Conservation (phyloP, 441 rosid genomes). For the Erodium texanum region DNA sequence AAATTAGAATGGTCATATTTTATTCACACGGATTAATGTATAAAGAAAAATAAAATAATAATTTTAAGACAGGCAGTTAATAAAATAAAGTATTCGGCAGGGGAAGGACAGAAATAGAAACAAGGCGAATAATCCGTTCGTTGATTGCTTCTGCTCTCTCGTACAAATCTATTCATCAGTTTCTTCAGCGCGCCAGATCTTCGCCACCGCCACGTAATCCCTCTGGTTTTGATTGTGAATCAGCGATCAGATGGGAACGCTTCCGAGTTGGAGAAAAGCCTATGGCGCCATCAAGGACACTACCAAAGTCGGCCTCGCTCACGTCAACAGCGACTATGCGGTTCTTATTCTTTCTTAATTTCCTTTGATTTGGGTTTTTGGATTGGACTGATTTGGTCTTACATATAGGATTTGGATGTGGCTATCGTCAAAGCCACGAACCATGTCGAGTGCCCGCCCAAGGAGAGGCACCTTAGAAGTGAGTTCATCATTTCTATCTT, state of each 20-base stretch:
- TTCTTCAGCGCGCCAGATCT: background rate
- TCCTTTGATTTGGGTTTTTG: background rate
- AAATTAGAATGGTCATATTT: too few species aligned
- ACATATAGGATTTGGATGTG: conserved; percentile 81
- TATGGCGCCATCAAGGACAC: conserved; percentile 91
- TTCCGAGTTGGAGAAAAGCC: conserved; percentile 91
- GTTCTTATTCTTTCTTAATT: conserved; percentile 30
- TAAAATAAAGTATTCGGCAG: background rate
- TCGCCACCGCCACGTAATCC: background rate
- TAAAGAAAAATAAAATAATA: too few species aligned
- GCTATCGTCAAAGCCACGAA: conserved; percentile 94
- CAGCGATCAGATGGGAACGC: conserved; percentile 64
- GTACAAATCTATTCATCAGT: background rate
- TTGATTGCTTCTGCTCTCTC: background rate
- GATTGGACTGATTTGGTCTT: conserved; percentile 14
- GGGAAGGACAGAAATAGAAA: background rate
- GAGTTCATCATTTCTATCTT: conserved; percentile 16
- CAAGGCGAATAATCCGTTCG: background rate
- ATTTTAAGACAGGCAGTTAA: too few species aligned
- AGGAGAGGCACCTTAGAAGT: conserved; percentile 91
- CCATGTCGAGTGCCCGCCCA: conserved; percentile 96
- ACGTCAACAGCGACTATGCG: conserved; percentile 95
- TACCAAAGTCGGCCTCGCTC: conserved; percentile 99
- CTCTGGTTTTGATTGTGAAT: too few species aligned
- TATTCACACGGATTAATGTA: too few species aligned